Conservation (phyloP, 108 stramenopile species). For the Fragilariopsis cylindrus region DNA sequence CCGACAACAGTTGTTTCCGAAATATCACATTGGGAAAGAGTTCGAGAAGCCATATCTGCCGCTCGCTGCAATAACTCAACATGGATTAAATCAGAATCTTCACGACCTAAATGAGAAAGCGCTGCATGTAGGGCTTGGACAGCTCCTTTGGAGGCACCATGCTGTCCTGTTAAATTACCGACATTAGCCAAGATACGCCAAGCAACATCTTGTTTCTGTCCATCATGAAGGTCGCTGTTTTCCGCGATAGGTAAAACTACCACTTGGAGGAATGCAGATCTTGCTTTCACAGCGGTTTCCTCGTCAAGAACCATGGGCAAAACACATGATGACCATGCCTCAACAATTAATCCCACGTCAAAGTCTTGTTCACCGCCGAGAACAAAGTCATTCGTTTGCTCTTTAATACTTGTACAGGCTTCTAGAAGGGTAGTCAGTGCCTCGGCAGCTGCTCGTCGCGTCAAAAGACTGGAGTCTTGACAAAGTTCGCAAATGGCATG, state of each 20-base stretch:
- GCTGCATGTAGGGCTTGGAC: conserved; percentile 55
- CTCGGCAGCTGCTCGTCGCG: conserved; percentile 74
- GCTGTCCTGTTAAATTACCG: conserved; percentile 40
- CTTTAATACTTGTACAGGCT: conserved; percentile 7
- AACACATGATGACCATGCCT: conserved; percentile 73
- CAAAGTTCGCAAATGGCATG: conserved; percentile 59
- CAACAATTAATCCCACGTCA: conserved; percentile 32
- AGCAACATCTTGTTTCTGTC: conserved; percentile 31
- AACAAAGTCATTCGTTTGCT: conserved; percentile 27
- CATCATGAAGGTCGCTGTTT: conserved; percentile 18
- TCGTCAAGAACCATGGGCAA: conserved; percentile 72
- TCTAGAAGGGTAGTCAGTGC: conserved; percentile 62
- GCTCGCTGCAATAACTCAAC: conserved; percentile 18
- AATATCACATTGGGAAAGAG: conserved; percentile 12
- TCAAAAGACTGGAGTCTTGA: conserved; percentile 65
- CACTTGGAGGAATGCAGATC: conserved; percentile 53
- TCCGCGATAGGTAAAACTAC: conserved; percentile 67
- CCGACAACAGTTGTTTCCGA: conserved; percentile 32
- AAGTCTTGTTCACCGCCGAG: conserved; percentile 6
- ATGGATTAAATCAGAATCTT: conserved; percentile 29
- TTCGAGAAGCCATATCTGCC: conserved; percentile 11
- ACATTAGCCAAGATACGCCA: conserved; percentile 70
- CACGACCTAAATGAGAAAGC: conserved; percentile 48
- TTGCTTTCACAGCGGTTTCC: conserved; percentile 63
- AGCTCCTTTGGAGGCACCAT: conserved; percentile 57